Base-by-base conservation (phyloP, 345 rosid genomes). In the Lepidium sativum region DNA sequence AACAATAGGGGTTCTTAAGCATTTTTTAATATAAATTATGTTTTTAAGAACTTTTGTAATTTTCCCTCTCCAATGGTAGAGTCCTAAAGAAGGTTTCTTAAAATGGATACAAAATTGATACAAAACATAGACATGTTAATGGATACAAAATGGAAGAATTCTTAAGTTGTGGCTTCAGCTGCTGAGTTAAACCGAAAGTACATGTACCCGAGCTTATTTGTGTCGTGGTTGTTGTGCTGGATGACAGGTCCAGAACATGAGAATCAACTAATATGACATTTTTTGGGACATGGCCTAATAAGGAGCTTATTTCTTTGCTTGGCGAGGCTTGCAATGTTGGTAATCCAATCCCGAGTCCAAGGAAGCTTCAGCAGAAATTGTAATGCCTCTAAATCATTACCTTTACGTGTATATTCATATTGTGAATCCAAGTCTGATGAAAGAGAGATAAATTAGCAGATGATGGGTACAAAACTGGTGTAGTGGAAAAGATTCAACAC, bases 141-240 rank as follows among this genome's bases (percentile, higher is more conserved):
- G n/a, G n/a, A n/a, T n/a, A n/a, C n/a, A n/a, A n/a, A n/a, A n/a
- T n/a, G n/a, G 75, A 71, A 67, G 75, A 74, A 63, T 55, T 72
- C 48, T 90, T 85, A 40, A 78, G 83, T 56, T 79, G 83, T 66
- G 78, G 74, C 67, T 74, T 85, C 54, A 69, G 95, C 79, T 62
- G 85, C 44, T 60, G 84, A 67, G 87, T 73, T 69, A 83, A 75
- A 87, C 86, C 87, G 63, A 92, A 87, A 81, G 86, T 80, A 69
- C 87, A 83, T 74, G 95, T 81, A 81, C 84, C 88, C 50, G 94
- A 86, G 69, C 96, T 90, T 79, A 78, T 76, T 20, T 92, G 85
- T 16, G 82, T 66, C 34, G 77, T 65, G 41, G 63, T 8, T 16
- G 71, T 43, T 2, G 77, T 67, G 65, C 85, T 80, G 15, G 92